phyloP scores from a whole-genome alignment of 148 eudicot genomes.

The Fallopia convolvulus region DNA sequence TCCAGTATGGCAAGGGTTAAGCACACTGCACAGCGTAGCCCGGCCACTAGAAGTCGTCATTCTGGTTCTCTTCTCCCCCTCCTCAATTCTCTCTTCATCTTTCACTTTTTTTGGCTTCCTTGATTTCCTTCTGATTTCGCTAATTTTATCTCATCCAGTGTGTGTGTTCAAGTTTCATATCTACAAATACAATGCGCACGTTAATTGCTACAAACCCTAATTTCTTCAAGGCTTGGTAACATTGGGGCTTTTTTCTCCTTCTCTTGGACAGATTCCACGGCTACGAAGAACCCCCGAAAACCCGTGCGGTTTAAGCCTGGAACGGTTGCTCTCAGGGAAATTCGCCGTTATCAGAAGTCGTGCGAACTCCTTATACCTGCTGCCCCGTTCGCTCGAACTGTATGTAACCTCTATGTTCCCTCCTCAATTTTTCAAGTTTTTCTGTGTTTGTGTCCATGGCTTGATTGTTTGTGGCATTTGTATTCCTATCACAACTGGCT shows the following conservation, averaged over 20 bases:
- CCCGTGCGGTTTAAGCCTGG: constrained; percentile 7
- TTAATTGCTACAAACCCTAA: background rate
- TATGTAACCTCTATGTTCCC: constrained; percentile 14
- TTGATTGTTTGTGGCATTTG: constrained; percentile 1
- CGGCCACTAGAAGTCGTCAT: background rate
- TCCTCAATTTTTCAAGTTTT: constrained; percentile 1
- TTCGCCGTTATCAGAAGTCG: constrained; percentile 15
- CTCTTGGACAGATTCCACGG: background rate
- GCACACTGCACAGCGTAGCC: background rate
- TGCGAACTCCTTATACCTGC: constrained; percentile 13
- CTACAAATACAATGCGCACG: background rate
- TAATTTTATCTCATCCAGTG: background rate
- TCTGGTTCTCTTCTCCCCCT: background rate
- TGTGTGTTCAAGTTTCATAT: background rate
- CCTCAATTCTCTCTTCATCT: background rate
- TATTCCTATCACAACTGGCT: background rate
- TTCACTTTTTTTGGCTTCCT: background rate
- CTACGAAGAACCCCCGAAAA: background rate
- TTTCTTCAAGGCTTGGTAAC: background rate
- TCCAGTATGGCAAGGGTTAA: background rate
- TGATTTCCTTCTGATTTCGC: background rate
- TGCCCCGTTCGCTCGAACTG: constrained; percentile 30
- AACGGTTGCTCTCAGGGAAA: constrained; percentile 16
- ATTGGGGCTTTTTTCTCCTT: background rate
- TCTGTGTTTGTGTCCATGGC: background rate